Percentiles rank a stretch among this genome's conserved stretches.
These are phyloP conservation scores for Citrus cavaleriei DNA, from an alignment of 345 rosid species.

Conservation along the genomic window DNA sequence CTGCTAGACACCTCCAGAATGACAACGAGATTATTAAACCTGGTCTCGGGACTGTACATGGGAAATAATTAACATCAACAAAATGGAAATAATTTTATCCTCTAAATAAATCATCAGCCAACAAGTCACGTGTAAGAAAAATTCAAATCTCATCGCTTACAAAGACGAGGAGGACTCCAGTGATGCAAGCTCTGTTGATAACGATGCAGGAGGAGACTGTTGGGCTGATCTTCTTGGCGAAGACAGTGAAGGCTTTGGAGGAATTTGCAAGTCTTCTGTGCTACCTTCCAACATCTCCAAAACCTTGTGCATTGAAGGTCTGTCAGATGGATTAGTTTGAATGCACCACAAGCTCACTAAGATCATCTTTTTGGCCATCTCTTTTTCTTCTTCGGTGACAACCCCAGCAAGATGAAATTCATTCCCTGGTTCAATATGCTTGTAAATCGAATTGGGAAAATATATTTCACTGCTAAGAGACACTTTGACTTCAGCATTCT, in stretches of 20 bases:
- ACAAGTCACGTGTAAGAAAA: background rate
- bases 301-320: slow-evolving; percentile 37
- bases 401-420: background rate
- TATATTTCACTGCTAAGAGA: background rate
- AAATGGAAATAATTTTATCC: too few relatives aligned
- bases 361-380: slow-evolving; percentile 24
- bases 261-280: slow-evolving; percentile 2
- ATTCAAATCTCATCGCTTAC: background rate
- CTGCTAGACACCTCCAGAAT: background rate
- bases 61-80: background rate
- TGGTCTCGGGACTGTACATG: background rate
- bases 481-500: background rate
- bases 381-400: background rate
- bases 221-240: background rate
- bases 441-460: background rate
- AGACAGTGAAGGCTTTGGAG: slow-evolving; percentile 6
- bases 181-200: background rate
- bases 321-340: slow-evolving; percentile 38
- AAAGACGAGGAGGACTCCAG: background rate
- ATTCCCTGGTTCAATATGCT: background rate
- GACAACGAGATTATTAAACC: background rate
- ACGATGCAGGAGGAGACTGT: background rate
- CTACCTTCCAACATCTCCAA: slow-evolving; percentile 31
- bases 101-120: background rate
- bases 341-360: slow-evolving; percentile 43